Evolutionary conservation across 73 alveolate species (phyloP).

Genomic region (Paramecium sexaurelia): DNA sequence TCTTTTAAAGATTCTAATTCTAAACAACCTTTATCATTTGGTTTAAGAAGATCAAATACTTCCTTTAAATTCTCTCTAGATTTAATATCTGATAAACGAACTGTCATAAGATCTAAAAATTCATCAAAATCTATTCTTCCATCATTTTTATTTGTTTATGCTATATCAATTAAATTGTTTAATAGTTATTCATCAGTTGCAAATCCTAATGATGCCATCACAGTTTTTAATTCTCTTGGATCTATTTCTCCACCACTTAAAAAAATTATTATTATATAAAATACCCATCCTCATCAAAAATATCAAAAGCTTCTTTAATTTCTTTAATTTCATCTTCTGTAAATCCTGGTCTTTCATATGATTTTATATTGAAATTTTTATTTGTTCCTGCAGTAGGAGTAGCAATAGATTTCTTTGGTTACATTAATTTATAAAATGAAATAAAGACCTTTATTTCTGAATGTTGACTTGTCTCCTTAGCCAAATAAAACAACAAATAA

Average conservation of each 20-base stretch:
- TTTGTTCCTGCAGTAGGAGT: neutral
- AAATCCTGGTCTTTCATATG: slow-evolving; percentile 73
- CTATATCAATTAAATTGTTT: slow-evolving; percentile 56
- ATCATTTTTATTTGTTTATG: slow-evolving; percentile 65
- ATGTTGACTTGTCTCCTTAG: slow-evolving; percentile 39
- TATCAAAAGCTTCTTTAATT: slow-evolving; percentile 68
- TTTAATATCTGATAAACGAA: slow-evolving; percentile 66
- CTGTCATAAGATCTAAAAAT: slow-evolving; percentile 71
- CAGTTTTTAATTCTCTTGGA: slow-evolving; percentile 44
- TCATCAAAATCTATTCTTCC: slow-evolving; percentile 77
- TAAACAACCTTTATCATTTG: slow-evolving; percentile 72
- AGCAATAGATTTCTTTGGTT: neutral
- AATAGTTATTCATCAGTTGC: slow-evolving; percentile 62
- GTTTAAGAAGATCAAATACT: slow-evolving; percentile 69
- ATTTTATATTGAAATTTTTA: slow-evolving; percentile 66
- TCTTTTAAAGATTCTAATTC: slow-evolving; percentile 66
- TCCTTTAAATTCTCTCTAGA: slow-evolving; percentile 67
- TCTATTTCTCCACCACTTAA: slow-evolving; percentile 46
- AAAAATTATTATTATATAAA: neutral
- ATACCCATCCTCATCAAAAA: slow-evolving; percentile 59
- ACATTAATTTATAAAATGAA: slow-evolving; percentile 4
- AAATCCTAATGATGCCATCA: slow-evolving; percentile 63
- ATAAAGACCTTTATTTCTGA: slow-evolving; percentile 26
- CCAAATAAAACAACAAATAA: neutral
- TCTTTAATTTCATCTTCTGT: slow-evolving; percentile 80